Base-by-base conservation (phyloP, 495 filamentous ascomycete species). In the Penicillium mononematosum region DNA sequence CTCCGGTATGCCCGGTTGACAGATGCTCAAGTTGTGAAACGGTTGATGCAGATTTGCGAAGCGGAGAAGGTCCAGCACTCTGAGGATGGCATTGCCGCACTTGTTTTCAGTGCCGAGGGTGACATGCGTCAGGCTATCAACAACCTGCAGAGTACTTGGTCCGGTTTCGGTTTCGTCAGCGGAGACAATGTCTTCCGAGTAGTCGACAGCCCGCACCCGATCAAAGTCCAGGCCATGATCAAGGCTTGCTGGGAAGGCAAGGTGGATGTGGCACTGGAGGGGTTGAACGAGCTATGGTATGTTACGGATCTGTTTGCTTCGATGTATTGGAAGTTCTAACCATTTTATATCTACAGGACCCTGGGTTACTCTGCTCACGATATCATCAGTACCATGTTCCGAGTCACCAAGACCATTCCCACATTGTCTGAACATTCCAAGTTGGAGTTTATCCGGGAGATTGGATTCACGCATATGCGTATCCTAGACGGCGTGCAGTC, bases 61-160 rank as follows among this genome's bases (percentile, higher is more conserved):
- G 91, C 89, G 11, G 94, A 97, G 69, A 83, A 86, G 57, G 87
- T 93, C 42, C 80, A 96, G 64, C 88, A 91, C 70, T 91, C 85
- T 17, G 95, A 98, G 62, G 94, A 99, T 70, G 94, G 94, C 7
- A 81, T 98, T 45, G 94, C 95, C 1, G 94, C 95, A 32, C 80
- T 99, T 25, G 91, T 98, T 0, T 99, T 99, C 76, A 92, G 87
- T 55, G 94, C 94, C 5, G 94, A 99, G 75, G 94, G 95, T 32
- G 94, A 99, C 73, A 99, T 99, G 94, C 85, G 94, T 39, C 94
- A 99, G 73, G 94, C 94, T 11, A 96, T 99, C 80, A 99, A 99
- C 73, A 99, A 99, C 65, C 75, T 99, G 65, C 94, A 99, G 73
- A 94, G 89, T 67, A 99, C 95, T 0, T 82, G 75, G 67, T 92